A percentile compares a stretch with the other conserved stretches of the same genome.
These are phyloP conservation scores for Pythium diclinum DNA, from an alignment of 352 stramenopile genomes.

Conservation along the genomic window DNA sequence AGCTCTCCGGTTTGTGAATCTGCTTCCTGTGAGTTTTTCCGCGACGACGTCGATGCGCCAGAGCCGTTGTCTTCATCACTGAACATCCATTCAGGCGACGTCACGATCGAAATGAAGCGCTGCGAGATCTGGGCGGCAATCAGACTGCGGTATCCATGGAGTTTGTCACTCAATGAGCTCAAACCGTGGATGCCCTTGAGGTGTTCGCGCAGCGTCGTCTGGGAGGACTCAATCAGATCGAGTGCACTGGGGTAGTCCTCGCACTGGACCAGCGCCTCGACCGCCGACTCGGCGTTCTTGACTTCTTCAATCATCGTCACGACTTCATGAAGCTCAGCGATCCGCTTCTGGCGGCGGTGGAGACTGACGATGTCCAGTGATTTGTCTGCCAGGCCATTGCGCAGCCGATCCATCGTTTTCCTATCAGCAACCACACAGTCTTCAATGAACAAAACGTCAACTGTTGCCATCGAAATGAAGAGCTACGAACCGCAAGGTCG, in stretches of 20 bases:
- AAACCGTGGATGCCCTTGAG: constrained; percentile 78
- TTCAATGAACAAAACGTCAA: background rate
- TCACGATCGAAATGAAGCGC: constrained; percentile 77
- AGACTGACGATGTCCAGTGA: constrained; percentile 85
- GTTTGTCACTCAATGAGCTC: constrained; percentile 68
- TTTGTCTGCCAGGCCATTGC: constrained; percentile 77
- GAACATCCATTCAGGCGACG: constrained; percentile 81
- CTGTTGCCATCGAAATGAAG: background rate
- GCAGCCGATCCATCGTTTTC: constrained; percentile 79
- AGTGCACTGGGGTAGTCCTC: constrained; percentile 79
- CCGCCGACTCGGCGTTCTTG: constrained; percentile 76
- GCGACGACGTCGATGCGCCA: background rate
- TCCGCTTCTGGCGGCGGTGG: constrained; percentile 77
- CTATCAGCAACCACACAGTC: constrained; percentile 23
- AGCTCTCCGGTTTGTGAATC: constrained; percentile 41
- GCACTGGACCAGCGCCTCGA: constrained; percentile 82
- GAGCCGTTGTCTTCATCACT: constrained; percentile 41
- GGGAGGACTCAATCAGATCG: constrained; percentile 73
- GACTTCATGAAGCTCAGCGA: constrained; percentile 77
- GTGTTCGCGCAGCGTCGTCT: constrained; percentile 62
- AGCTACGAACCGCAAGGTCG: constrained; percentile 54
- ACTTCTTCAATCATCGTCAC: constrained; percentile 84
- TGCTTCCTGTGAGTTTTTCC: constrained; percentile 24
- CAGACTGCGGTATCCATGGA: constrained; percentile 65
- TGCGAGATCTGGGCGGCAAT: constrained; percentile 78